Base-by-base conservation (phyloP, 352 stramenopile genomes). In the Pythium plurisporium region DNA sequence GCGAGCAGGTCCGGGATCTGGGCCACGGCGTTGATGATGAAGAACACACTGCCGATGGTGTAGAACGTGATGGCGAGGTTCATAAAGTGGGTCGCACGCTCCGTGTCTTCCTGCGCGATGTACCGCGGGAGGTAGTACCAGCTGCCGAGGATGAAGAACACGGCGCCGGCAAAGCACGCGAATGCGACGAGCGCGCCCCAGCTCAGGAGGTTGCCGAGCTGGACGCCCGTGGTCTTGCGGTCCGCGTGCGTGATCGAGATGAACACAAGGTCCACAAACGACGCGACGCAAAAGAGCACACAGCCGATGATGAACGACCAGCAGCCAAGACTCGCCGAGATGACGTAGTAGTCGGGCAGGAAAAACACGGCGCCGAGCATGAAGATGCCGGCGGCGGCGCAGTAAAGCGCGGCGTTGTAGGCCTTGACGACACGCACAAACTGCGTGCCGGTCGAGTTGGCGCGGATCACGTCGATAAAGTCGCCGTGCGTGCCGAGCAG, bases 91-190 rank as follows among this genome's bases (percentile, higher is more conserved):
- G 70, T 79, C 22, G 75, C 67, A 22, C 62, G 30, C 14, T 60
- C 60, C 4, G 72, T 54, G 55, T 88, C 79, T 23, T 87, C 70
- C 34, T 64, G 65, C 19, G 76, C 76, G 36, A 91, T 87, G 57
- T 83, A 93, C 43, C 66, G 62, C 49, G 83, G 83, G 6, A 93
- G 78, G 73, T 91, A 93, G 74, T 76, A 93, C 65, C 72, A 91
- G 62, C 75, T 88, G 33, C 83, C 83, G 36, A 90, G 59, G 54
- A 88, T 89, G 70, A 93, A 93, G 22, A 83, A 65, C 30, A 89
- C 40, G 9, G 79, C 79, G 25, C 83, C 83, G 42, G 79, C 47
- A 50, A 89, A 85, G 60, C 76, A 88, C 52, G 75, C 74, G 22
- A 81, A 43, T 3, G 72, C 69, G 0, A 74, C 68, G 30, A 79